Conservation (phyloP, 2,329 filamentous ascomycete genomes). For the Diaporthe sp. region DNA sequence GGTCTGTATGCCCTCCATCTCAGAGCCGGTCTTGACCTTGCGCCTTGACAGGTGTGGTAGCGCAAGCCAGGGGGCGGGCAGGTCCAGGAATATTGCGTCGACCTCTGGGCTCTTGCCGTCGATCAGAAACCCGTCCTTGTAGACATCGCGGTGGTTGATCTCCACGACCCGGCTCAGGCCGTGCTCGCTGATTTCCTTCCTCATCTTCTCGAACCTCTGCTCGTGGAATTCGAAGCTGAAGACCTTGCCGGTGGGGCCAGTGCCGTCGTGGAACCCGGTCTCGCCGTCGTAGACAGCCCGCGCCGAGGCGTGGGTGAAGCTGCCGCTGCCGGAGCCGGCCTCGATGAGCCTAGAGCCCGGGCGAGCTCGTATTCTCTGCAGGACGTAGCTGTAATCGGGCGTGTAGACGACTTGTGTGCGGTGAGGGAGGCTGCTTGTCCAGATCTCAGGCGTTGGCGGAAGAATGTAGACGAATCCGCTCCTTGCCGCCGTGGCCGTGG, state of each 20-base stretch:
- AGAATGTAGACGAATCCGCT: conserved; percentile 85
- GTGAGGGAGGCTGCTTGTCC: conserved; percentile 85
- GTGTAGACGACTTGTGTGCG: conserved; percentile 90
- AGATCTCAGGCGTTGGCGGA: conserved; percentile 84
- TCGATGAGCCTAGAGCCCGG: conserved; percentile 83
- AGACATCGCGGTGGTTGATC: conserved; percentile 85
- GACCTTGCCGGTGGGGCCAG: conserved; percentile 73
- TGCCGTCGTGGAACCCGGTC: conserved; percentile 62
- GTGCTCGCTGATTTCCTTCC: conserved; percentile 78
- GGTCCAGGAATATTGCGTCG: conserved; percentile 82
- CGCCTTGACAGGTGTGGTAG: conserved; percentile 80
- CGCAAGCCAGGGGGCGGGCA: conserved; percentile 86
- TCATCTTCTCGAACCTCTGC: conserved; percentile 77
- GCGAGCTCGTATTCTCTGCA: conserved; percentile 81
- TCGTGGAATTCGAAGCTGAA: conserved; percentile 89
- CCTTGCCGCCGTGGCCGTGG: conserved; percentile 57
- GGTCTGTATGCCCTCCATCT: conserved; percentile 43
- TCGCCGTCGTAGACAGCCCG: conserved; percentile 79
- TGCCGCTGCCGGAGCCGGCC: conserved; percentile 85
- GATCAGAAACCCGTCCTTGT: conserved; percentile 79
- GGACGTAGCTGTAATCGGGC: conserved; percentile 87
- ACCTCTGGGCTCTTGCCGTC: conserved; percentile 72
- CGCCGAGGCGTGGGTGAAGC: conserved; percentile 84
- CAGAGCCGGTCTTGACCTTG: conserved; percentile 50
- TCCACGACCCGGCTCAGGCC: conserved; percentile 75